Percentiles rank a stretch among this genome's conserved stretches.
These are phyloP conservation scores for Saturnispora gosingensis DNA, from an alignment of 805 yeast genomes.

Conservation along the genomic window DNA sequence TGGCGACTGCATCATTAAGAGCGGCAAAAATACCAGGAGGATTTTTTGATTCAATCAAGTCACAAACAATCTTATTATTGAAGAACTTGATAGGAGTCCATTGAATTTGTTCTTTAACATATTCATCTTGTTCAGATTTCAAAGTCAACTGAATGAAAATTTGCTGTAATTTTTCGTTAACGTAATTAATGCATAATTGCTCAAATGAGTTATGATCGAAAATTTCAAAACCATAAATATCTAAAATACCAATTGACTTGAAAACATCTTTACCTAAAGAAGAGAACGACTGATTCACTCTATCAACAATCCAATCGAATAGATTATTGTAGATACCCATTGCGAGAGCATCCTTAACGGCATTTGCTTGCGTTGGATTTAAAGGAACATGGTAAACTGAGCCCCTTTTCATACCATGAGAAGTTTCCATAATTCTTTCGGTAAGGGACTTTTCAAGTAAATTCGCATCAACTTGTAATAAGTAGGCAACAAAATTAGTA, in stretches of 20 bases:
- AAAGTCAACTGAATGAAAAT: constrained; percentile 92
- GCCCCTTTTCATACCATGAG: constrained; percentile 83
- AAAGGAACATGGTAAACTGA: constrained; percentile 92
- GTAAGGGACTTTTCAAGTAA: constrained; percentile 57
- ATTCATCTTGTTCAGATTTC: constrained; percentile 96
- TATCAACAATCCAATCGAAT: constrained; percentile 92
- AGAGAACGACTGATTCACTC: constrained; percentile 76
- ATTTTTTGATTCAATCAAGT: constrained; percentile 82
- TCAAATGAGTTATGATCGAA: constrained; percentile 93
- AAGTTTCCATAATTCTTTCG: constrained; percentile 81
- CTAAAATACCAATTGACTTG: constrained; percentile 85
- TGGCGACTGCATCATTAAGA: constrained; percentile 91
- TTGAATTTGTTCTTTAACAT: constrained; percentile 85
- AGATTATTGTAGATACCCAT: constrained; percentile 87
- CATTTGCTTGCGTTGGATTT: constrained; percentile 84
- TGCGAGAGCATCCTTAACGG: constrained; percentile 91
- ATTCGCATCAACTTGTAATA: constrained; percentile 69
- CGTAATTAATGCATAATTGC: constrained; percentile 91
- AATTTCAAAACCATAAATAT: constrained; percentile 94
- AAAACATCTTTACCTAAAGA: constrained; percentile 28
- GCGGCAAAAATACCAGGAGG: constrained; percentile 98
- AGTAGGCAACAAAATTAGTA: constrained; percentile 89
- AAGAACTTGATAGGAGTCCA: constrained; percentile 98
- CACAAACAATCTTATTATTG: constrained; percentile 94
- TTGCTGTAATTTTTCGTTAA: constrained; percentile 92